Evolutionary conservation across 192 early-diverging fungal species (phyloP).

Genomic region (Thamnidium elegans): DNA sequence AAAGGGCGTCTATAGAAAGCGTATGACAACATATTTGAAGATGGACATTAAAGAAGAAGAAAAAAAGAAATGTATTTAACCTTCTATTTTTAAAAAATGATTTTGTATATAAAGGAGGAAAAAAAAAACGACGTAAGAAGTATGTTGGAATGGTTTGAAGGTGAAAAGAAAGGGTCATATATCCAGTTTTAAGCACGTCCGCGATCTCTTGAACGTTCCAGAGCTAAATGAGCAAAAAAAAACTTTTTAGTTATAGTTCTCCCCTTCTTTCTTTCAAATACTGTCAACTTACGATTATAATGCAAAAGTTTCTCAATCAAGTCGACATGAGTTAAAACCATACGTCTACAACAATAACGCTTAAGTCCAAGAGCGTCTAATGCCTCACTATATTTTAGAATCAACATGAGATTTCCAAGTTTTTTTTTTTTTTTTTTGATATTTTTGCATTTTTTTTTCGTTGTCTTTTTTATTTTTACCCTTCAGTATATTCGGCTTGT

Average conservation of each 20-base stretch:
- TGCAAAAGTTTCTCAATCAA: conserved; percentile 98
- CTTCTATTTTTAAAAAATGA: too few relatives aligned
- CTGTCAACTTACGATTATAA: conserved; percentile 67
- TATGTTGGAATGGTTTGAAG: too few relatives aligned
- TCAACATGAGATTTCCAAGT: neutral
- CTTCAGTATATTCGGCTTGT: conserved; percentile 75
- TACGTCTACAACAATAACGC: conserved; percentile 97
- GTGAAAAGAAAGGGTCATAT: too few relatives aligned
- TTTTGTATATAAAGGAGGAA: too few relatives aligned
- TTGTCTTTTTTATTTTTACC: conserved; percentile 40
- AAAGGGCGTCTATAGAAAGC: too few relatives aligned
- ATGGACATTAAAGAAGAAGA: too few relatives aligned
- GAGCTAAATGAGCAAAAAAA: conserved; percentile 13
- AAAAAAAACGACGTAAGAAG: too few relatives aligned
- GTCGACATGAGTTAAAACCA: conserved; percentile 98
- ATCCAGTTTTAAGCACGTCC: conserved; percentile 7
- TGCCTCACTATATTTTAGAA: conserved; percentile 54
- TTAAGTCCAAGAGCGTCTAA: conserved; percentile 70
- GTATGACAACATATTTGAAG: too few relatives aligned
- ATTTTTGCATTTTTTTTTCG: neutral
- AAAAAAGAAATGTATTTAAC: too few relatives aligned
- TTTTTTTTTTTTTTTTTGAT: neutral
- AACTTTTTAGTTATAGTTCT: neutral
- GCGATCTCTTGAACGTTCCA: conserved; percentile 30
- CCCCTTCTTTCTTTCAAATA: too few relatives aligned